Base-by-base conservation (phyloP, 1,284 basidiomycete genomes). In the Hemileia vastatrix region DNA sequence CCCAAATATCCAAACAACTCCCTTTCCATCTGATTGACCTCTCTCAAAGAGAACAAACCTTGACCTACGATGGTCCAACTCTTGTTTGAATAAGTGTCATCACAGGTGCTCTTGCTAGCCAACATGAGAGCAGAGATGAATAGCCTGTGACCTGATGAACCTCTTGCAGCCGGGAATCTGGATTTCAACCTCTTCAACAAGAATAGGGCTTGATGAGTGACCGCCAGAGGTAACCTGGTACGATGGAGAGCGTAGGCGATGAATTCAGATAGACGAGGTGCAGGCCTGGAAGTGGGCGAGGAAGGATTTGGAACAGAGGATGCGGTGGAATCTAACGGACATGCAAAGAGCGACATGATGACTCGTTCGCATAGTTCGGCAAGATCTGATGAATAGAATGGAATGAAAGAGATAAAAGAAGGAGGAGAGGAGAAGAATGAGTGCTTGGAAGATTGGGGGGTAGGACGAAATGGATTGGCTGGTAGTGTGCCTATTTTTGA, bases 91-190 rank as follows among this genome's bases (percentile, higher is more conserved):
- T 69, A 69, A 0, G 91, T 95, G 75, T 96, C 90, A 80, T 95
- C 91, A 15, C n/a, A 24, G 2, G 68, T 67, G 54, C 67, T 69
- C 77, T 91, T 91, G 3, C 84, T 86, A 0, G 86, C 85, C 66
- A 95, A 89, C 92, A 95, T 95, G 76, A 91, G 90, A 0, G 91
- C 90, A 0, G 88, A 91, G 11, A 95, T 86, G 76, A 93, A 94
- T 0, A 96, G 77, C 0, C 91, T 83, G 71, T 95, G 91, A 6
- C 90, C 91, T 0, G 88, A 92, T 0, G 89, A 92, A 43, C 91
- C 90, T 57, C 88, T 84, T 31, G 90, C 91, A 6, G 88, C 89
- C 18, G 91, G 91, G 77, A 93, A 94, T 24, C 89, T 86, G 3
- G 85, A 85, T 79, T 95, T 95, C 63, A 95, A 80, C 5, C 90